Conservation (phyloP, 2,329 filamentous ascomycete genomes). For the Malbranchea cinnamomea region DNA sequence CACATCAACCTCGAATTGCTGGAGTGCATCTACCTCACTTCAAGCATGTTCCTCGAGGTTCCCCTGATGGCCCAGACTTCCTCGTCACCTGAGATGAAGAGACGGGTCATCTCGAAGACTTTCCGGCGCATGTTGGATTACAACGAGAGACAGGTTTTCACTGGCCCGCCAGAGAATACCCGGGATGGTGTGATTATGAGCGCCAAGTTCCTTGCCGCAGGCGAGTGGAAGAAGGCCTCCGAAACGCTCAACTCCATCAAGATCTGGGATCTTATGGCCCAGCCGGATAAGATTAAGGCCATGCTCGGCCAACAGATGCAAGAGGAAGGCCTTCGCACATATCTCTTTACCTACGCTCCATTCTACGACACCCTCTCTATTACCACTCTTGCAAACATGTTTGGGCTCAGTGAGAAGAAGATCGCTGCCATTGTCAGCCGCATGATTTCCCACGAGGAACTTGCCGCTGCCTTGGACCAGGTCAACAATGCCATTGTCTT, state of each 20-base stretch:
- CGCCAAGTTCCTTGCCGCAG: slow-evolving; percentile 87
- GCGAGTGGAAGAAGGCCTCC: slow-evolving; percentile 96
- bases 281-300: slow-evolving; percentile 80
- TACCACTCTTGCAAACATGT: slow-evolving; percentile 77
- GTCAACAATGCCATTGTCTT: slow-evolving; percentile 96
- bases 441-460: slow-evolving; percentile 99
- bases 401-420: slow-evolving; percentile 82
- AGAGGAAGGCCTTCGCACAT: slow-evolving; percentile 93
- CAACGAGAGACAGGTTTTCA: slow-evolving; percentile 98
- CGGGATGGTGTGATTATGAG: slow-evolving; percentile 99
- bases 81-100: slow-evolving; percentile 91
- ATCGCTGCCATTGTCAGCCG: slow-evolving; percentile 91
- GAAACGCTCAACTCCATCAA: slow-evolving; percentile 94
- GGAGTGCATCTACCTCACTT: slow-evolving; percentile 96
- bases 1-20: slow-evolving; percentile 98
- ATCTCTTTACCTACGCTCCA: slow-evolving; percentile 97
- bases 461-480: slow-evolving; percentile 90
- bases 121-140: slow-evolving; percentile 99
- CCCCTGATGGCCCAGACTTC: slow-evolving; percentile 92
- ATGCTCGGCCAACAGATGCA: slow-evolving; percentile 98
- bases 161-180: slow-evolving; percentile 94
- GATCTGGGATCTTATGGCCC: slow-evolving; percentile 97
- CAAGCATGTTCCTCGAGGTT: slow-evolving; percentile 98
- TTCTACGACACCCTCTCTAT: slow-evolving; percentile 96
- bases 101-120: slow-evolving; percentile 97